These are phyloP conservation scores for Auriscalpium orientale DNA, from an alignment of 768 basidiomycete species.

Conservation along the genomic window DNA sequence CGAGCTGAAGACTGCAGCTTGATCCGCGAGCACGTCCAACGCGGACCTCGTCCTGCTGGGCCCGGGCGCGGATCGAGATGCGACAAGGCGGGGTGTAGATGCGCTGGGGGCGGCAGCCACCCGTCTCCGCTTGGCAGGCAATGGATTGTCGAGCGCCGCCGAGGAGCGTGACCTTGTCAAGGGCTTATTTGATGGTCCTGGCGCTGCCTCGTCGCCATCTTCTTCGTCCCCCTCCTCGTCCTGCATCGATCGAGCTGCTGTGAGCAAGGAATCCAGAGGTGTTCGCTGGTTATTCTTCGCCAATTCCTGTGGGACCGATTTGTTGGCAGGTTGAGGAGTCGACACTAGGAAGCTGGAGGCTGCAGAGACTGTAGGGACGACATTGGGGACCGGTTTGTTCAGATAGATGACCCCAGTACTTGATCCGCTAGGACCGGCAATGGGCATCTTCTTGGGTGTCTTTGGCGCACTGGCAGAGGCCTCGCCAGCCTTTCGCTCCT, in stretches of 20 bases:
- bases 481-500: conserved; percentile 29
- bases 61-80: neutral
- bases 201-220: conserved; percentile 15
- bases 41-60: conserved; percentile 24
- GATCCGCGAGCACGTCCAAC: conserved; percentile 68
- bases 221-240: conserved; percentile 28
- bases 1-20: conserved; percentile 45
- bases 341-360: conserved; percentile 17
- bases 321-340: conserved; percentile 8
- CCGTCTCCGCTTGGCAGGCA: conserved; percentile 31
- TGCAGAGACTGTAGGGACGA: conserved; percentile 2
- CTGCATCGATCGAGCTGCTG: conserved; percentile 39
- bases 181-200: conserved; percentile 15
- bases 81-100: neutral
- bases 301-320: conserved; percentile 4
- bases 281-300: conserved; percentile 29
- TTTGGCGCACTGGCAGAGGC: conserved; percentile 4
- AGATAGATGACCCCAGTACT: conserved; percentile 13
- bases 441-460: conserved; percentile 10
- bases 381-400: conserved; percentile 10
- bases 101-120: conserved; percentile 6
- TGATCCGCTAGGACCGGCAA: conserved; percentile 5
- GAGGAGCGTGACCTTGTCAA: conserved; percentile 16
- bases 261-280: conserved; percentile 52
- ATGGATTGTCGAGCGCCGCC: conserved; percentile 27